Conservation (phyloP, 1,284 basidiomycete genomes). For the Ustilago loliicola region DNA sequence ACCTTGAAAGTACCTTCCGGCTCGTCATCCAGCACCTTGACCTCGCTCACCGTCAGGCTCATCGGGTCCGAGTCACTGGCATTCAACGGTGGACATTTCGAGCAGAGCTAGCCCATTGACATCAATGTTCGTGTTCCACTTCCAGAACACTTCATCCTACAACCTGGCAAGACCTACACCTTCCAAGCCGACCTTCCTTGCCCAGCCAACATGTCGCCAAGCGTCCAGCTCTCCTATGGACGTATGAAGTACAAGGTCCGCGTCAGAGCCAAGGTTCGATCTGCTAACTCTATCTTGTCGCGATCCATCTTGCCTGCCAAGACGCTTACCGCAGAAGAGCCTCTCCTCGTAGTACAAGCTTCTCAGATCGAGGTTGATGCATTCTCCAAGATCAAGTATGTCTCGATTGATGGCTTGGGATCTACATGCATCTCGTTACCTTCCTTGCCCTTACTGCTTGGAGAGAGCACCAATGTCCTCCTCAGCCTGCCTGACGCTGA, state of each 20-base stretch:
- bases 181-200: conserved; percentile 15
- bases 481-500: conserved; percentile 3
- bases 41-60: conserved; percentile 10
- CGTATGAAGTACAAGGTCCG: conserved; percentile 18
- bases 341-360: conserved; percentile 8
- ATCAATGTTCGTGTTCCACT: conserved; percentile 6
- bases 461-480: not conserved
- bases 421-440: conserved; percentile 12
- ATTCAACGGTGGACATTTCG: conserved; percentile 18
- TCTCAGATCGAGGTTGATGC: not conserved
- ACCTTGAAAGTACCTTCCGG: not conserved
- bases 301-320: not conserved
- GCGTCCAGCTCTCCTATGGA: conserved; percentile 21
- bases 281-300: not conserved
- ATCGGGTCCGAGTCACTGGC: conserved; percentile 21
- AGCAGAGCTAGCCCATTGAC: conserved; percentile 23
- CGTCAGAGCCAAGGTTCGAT: conserved; percentile 12
- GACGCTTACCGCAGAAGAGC: not conserved
- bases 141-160: not conserved
- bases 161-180: conserved; percentile 2
- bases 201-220: conserved; percentile 13
- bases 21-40: not conserved
- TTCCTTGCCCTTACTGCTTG: conserved; percentile 13
- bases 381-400: conserved; percentile 11
- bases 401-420: conserved; percentile 10